Conservation (phyloP, 2,329 filamentous ascomycete species). For the Pestalotiopsis sp. region DNA sequence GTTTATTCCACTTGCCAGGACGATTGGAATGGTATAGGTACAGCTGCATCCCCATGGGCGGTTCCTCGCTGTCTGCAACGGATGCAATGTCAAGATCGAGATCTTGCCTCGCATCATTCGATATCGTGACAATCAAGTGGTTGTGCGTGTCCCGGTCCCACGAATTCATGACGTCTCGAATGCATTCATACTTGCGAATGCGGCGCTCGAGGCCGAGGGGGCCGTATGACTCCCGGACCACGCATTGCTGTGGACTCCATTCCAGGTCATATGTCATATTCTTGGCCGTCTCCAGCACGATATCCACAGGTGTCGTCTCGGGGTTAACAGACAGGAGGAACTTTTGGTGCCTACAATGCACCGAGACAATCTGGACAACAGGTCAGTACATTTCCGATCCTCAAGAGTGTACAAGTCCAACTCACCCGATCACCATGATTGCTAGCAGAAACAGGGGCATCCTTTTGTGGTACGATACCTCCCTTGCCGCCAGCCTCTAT, state of each 20-base stretch:
- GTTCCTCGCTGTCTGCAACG: slow-evolving; percentile 58
- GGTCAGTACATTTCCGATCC: slow-evolving; percentile 21
- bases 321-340: slow-evolving; percentile 73
- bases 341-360: slow-evolving; percentile 71
- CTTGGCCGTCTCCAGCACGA: slow-evolving; percentile 69
- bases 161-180: slow-evolving; percentile 88
- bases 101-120: slow-evolving; percentile 55
- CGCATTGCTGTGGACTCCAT: slow-evolving; percentile 65
- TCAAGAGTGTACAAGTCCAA: slow-evolving; percentile 17
- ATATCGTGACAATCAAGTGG: slow-evolving; percentile 66
- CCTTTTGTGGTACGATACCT: slow-evolving; percentile 55
- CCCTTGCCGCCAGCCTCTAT: slow-evolving; percentile 45
- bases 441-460: slow-evolving; percentile 79
- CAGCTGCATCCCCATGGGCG: slow-evolving; percentile 68
- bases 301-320: slow-evolving; percentile 73
- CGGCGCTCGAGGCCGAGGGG: slow-evolving; percentile 79
- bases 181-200: slow-evolving; percentile 80
- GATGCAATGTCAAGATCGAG: slow-evolving; percentile 65
- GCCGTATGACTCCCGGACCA: slow-evolving; percentile 78
- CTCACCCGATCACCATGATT: slow-evolving; percentile 78
- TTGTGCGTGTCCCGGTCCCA: slow-evolving; percentile 87
- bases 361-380: slow-evolving; percentile 60
- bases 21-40: slow-evolving; percentile 80
- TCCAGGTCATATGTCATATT: slow-evolving; percentile 56
- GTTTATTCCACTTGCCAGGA: slow-evolving; percentile 86